Evolutionary conservation across 2,329 filamentous ascomycete genomes (phyloP), one percentile per base, ranked within the genome.

Genomic region (Penicillium polonicum): DNA sequence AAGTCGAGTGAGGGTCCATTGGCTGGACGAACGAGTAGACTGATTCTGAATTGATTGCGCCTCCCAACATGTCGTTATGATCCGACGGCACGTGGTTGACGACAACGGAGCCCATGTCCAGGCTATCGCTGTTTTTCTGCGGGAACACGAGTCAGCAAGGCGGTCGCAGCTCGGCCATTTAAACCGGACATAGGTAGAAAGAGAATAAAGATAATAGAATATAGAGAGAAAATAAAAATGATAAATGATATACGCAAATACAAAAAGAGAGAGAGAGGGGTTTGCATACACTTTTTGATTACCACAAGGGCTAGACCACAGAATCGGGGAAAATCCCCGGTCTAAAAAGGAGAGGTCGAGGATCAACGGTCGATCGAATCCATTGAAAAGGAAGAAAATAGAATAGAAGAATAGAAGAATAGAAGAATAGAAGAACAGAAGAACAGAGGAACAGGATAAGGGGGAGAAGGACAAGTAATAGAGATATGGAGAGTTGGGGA

Each of bases 41-140:
- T 39, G 75, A 74, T 68, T 80, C 78, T 50, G 68, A 53, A 61
- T 70, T 72, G 66, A 75, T 68, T 67, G 76, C 72, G 65, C 75
- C 75, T 74, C 79, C 80, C 69, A 83, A 78, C 79, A 91, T 88
- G 77, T 86, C 84, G 68, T 85, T 82, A 67, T 87, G 82, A 78
- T 91, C 87, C 75, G 89, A 84, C 76, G 89, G 84, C 79, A 87
- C 87, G 80, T 93, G 90, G 78, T 79, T 80, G 68, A 85, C 75
- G 70, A 85, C 77, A 66, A 85, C 76, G 72, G 83, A 84, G 79
- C 82, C 82, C 84, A 86, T 86, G 73, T 79, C 49, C 25, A 35
- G 44, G 44, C 83, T 78, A 76, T 75, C 65, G 41, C 38, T 41
- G 41, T 38, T 50, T 29, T 45, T 61, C 46, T 61, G 42, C 23